Base-by-base conservation (phyloP, 352 stramenopile species). In the Salisapilia sapeloensis region DNA sequence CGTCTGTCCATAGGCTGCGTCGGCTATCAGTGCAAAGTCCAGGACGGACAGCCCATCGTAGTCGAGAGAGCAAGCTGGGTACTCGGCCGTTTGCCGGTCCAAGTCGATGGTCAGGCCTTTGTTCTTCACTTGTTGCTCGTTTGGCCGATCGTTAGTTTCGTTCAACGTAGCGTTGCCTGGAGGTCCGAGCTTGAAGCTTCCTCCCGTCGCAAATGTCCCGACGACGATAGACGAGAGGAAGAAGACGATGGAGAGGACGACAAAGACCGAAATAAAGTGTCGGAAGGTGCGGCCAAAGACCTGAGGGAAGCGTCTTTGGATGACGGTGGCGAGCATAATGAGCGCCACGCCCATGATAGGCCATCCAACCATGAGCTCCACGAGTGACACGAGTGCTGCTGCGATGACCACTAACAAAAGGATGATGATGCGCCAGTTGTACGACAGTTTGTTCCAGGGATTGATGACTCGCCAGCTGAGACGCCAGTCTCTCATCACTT, bases 161-260 rank as follows among this genome's bases (percentile, higher is more conserved):
- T 13, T n/a, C 4, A 33, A 12, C 13, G 33, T 42, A 1, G 6
- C 29, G 29, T 69, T 75, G 4, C 50, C 44, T 29, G 60, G 70
- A 11, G 50, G 18, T 1, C 53, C 60, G 3, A 86, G 46, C 40
- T 61, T 48, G 35, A 86, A 83, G 29, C 34, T 48, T 1, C 49
- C 56, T 6, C 63, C 70, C 27, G 47, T 65, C 10, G 69, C 64
- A 24, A 86, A 81, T 4, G 67, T 81, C 8, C 70, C 70, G 33
- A 86, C 78, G 24, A 83, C 50, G 30, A 75, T 64, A 20, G 67
- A 71, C 11, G 67, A 80, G 17, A 67, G 81, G 48, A 86, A 86
- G 47, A 86, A 86, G 20, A 86, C 47, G 27, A 86, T 50, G 40
- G 70, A 86, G 30, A 86, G 49, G 13, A 80, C 16, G 26, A 83